phyloP scores from a whole-genome alignment of 2,329 filamentous ascomycete species.

The Diplodia scrobiculata region DNA sequence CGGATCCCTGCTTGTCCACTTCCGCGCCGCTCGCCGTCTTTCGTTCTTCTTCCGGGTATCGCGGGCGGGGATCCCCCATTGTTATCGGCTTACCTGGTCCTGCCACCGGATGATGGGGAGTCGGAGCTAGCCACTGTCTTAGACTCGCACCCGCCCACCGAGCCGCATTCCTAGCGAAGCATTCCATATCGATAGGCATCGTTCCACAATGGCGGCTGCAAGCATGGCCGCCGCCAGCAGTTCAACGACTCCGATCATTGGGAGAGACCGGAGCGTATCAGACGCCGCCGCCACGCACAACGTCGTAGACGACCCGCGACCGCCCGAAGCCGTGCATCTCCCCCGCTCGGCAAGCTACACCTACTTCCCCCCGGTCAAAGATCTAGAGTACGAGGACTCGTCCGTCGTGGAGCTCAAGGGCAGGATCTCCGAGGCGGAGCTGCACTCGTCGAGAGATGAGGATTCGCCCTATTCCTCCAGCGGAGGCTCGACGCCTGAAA shows the following conservation, averaged over 20 bases:
- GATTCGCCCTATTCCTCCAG: constrained; percentile 48
- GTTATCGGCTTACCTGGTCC: constrained; percentile 14
- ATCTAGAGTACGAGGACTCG: constrained; percentile 39
- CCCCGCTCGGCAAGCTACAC: constrained; percentile 48
- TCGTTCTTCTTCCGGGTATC: neutral
- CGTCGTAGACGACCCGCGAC: constrained; percentile 31
- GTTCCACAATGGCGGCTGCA: constrained; percentile 23
- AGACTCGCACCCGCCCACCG: constrained; percentile 21
- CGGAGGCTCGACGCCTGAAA: constrained; percentile 50
- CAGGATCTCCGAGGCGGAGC: constrained; percentile 40
- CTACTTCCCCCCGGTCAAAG: constrained; percentile 46
- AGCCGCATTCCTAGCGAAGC: constrained; percentile 24
- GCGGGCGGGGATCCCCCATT: constrained; percentile 15
- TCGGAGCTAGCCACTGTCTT: constrained; percentile 25
- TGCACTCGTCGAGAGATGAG: constrained; percentile 35
- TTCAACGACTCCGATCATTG: constrained; percentile 13
- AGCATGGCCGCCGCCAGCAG: constrained; percentile 25
- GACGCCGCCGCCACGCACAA: constrained; percentile 17
- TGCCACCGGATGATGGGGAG: constrained; percentile 25
- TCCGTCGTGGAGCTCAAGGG: constrained; percentile 38
- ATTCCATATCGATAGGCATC: constrained; percentile 28
- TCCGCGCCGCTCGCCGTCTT: constrained; percentile 1
- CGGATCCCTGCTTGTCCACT: constrained; percentile 15
- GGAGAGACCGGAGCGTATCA: constrained; percentile 27
- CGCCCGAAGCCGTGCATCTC: constrained; percentile 37